Conservation (phyloP, 108 stramenopile genomes). For the Pseudonitzschia pungens region DNA sequence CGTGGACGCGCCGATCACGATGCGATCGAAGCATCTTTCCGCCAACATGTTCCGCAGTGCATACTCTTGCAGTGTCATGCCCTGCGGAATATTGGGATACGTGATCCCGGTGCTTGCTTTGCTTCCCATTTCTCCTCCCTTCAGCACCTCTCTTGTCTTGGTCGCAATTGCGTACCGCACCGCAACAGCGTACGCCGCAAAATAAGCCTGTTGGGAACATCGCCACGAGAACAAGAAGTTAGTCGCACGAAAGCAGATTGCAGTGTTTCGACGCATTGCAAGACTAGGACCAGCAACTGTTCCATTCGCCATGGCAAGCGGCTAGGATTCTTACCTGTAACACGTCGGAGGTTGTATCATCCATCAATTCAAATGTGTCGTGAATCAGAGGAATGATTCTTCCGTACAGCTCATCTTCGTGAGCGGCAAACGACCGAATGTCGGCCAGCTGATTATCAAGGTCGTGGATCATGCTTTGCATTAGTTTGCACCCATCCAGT, state of each 20-base stretch:
- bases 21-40: constrained; percentile 33
- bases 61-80: constrained; percentile 74
- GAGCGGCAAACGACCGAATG: constrained; percentile 60
- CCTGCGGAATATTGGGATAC: constrained; percentile 58
- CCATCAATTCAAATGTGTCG: constrained; percentile 82
- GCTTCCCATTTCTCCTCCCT: constrained; percentile 36
- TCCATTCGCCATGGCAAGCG: background rate
- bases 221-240: background rate
- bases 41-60: constrained; percentile 55
- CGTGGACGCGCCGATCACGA: constrained; percentile 34
- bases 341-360: constrained; percentile 71
- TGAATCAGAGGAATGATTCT: constrained; percentile 79
- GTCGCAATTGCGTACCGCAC: constrained; percentile 75
- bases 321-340: constrained; percentile 36
- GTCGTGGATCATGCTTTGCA: constrained; percentile 86
- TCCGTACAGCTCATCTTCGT: constrained; percentile 73
- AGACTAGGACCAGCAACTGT: background rate
- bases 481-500: constrained; percentile 79
- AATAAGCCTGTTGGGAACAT: constrained; percentile 40
- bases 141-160: constrained; percentile 69
- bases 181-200: constrained; percentile 71
- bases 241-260: background rate
- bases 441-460: constrained; percentile 69
- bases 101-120: constrained; percentile 10
- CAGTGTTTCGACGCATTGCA: background rate